Conservation (phyloP, 768 basidiomycete species). For the Coprinellus micaceus region DNA sequence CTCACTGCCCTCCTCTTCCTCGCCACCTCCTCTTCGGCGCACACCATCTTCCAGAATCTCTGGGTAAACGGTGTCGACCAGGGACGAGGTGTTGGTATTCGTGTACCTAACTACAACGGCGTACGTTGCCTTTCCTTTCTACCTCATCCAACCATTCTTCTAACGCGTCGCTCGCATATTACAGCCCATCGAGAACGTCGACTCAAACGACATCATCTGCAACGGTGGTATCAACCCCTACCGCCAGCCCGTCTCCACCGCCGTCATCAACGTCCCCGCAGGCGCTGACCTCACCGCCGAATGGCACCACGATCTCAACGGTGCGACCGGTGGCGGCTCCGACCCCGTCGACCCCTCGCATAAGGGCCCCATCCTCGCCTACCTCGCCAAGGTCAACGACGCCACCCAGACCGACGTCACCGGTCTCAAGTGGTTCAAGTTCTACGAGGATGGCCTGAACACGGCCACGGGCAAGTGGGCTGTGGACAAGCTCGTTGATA, state of each 20-base stretch:
- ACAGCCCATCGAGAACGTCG: slow-evolving; percentile 26
- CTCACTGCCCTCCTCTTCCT: neutral
- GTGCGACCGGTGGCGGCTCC: slow-evolving; percentile 37
- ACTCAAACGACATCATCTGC: slow-evolving; percentile 53
- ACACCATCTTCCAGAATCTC: slow-evolving; percentile 13
- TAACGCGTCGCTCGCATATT: no score
- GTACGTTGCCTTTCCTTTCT: slow-evolving; percentile 16
- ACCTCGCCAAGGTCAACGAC: slow-evolving; percentile 43
- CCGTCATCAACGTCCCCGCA: slow-evolving; percentile 47
- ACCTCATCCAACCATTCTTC: no score
- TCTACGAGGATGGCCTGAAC: slow-evolving; percentile 42
- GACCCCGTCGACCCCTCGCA: slow-evolving; percentile 52
- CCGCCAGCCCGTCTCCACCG: slow-evolving; percentile 41
- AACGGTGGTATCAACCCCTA: slow-evolving; percentile 59
- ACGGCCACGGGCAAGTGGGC: slow-evolving; percentile 38
- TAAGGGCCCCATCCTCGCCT: slow-evolving; percentile 50
- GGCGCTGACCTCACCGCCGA: slow-evolving; percentile 51
- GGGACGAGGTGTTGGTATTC: slow-evolving; percentile 41
- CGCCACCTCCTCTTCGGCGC: neutral
- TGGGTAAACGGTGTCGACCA: slow-evolving; percentile 45
- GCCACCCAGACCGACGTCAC: slow-evolving; percentile 46
- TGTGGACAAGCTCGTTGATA: slow-evolving; percentile 42
- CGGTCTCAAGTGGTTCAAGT: slow-evolving; percentile 54
- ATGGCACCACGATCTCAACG: slow-evolving; percentile 46
- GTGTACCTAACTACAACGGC: slow-evolving; percentile 35